Percentiles rank a stretch among this genome's conserved stretches.
phyloP scores from a whole-genome alignment of 1,284 basidiomycete genomes.

The Sutorius eximius region DNA sequence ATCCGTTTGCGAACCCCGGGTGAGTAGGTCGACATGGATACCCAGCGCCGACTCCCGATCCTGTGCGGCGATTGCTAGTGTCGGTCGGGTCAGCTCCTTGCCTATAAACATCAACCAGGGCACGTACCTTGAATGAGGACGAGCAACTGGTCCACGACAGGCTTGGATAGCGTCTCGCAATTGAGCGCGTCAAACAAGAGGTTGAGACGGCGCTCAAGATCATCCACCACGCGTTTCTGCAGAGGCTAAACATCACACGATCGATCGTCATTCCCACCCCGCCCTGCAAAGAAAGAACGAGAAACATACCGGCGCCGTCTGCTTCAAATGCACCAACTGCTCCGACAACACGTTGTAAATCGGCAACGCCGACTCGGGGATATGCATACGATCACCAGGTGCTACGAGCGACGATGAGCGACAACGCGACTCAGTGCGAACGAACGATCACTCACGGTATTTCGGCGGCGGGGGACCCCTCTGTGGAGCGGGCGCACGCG shows the following conservation, averaged over 20 bases:
- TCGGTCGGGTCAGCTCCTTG: slow-evolving; percentile 56
- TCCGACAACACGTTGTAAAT: slow-evolving; percentile 68
- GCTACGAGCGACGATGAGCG: slow-evolving; percentile 46
- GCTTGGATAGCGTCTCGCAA: slow-evolving; percentile 80
- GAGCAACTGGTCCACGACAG: slow-evolving; percentile 67
- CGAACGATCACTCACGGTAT: slow-evolving; percentile 69
- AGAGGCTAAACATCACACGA: slow-evolving; percentile 51
- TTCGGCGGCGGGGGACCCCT: slow-evolving; percentile 63
- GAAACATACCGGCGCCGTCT: slow-evolving; percentile 66
- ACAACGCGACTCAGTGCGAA: neutral
- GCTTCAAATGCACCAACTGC: slow-evolving; percentile 66
- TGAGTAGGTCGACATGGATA: slow-evolving; percentile 80
- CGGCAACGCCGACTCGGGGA: slow-evolving; percentile 69
- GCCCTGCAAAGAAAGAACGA: neutral
- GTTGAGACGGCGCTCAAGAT: slow-evolving; percentile 86
- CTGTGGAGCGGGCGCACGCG: slow-evolving; percentile 29
- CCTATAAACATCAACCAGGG: neutral
- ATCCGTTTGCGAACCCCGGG: slow-evolving; percentile 70
- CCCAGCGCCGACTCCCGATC: slow-evolving; percentile 72
- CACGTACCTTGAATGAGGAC: slow-evolving; percentile 64
- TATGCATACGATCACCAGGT: slow-evolving; percentile 88
- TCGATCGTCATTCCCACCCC: neutral
- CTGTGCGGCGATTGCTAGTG: slow-evolving; percentile 68
- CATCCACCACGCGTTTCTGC: slow-evolving; percentile 84
- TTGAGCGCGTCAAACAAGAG: slow-evolving; percentile 90